Percentiles rank a stretch among this genome's conserved stretches.
Conservation (phyloP, 2,329 filamentous ascomycete species). For the Fusarium cyanostomum region DNA sequence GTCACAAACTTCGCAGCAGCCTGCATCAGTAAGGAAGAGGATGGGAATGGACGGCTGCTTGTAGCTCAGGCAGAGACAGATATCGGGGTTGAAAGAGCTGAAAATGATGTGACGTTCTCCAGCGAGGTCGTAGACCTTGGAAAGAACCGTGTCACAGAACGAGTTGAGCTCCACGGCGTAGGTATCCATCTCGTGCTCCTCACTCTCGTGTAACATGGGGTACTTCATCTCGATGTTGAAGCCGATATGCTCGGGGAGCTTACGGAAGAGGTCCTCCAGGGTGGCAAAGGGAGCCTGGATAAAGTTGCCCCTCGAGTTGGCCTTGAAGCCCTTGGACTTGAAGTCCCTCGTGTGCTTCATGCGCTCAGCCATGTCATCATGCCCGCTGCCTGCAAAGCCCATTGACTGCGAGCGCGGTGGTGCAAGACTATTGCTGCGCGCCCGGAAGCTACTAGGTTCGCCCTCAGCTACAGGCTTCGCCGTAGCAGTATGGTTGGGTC, state of each 20-base stretch:
- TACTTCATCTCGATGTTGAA: constrained; percentile 99
- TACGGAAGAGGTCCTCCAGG: constrained; percentile 89
- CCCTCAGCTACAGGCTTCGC: constrained; percentile 44
- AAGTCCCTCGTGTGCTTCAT: constrained; percentile 98
- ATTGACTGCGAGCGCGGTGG: constrained; percentile 65
- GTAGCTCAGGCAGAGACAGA: constrained; percentile 92
- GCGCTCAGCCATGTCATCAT: constrained; percentile 70
- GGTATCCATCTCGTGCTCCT: constrained; percentile 96
- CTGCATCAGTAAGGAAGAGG: constrained; percentile 91
- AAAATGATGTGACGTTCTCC: constrained; percentile 92
- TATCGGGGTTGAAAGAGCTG: constrained; percentile 96
- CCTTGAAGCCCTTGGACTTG: constrained; percentile 95
- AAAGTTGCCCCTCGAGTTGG: constrained; percentile 90
- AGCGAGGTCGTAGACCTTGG: constrained; percentile 87
- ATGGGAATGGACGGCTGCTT: constrained; percentile 98
- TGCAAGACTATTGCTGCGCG: constrained; percentile 52
- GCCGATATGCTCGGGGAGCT: constrained; percentile 82
- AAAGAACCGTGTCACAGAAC: constrained; percentile 92
- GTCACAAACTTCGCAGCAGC: constrained; percentile 82
- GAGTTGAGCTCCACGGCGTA: constrained; percentile 96
- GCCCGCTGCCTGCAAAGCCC: constrained; percentile 57
- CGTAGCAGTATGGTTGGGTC: constrained; percentile 13
- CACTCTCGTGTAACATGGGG: constrained; percentile 94
- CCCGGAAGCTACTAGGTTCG: constrained; percentile 42
- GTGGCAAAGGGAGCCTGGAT: constrained; percentile 98